Conservation (phyloP, 495 filamentous ascomycete species). For the Diplogelasinospora grovesii region DNA sequence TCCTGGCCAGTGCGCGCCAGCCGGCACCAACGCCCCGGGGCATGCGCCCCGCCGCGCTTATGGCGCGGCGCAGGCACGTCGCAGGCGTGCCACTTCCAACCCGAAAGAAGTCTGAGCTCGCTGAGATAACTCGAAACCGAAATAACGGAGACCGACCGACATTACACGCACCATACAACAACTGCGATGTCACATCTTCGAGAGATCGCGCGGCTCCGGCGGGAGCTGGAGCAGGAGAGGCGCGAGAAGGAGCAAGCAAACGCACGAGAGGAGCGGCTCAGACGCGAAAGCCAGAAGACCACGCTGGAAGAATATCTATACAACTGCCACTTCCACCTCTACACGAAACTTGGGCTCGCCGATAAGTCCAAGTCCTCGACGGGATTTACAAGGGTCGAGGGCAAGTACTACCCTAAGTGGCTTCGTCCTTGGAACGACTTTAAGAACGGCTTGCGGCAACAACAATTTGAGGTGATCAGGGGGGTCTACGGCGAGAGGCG, state of each 20-base stretch:
- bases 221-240: neutral
- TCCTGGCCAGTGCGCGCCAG: no score
- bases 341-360: conserved; percentile 1
- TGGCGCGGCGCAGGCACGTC: no score
- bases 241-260: no score
- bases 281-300: neutral
- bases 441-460: neutral
- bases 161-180: no score
- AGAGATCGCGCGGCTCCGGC: no score
- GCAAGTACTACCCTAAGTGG: neutral
- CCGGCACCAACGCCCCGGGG: no score
- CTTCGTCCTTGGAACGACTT: conserved; percentile 1
- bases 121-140: no score
- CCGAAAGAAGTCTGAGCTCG: no score
- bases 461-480: neutral
- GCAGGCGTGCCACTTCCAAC: no score
- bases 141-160: no score
- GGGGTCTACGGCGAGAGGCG: neutral
- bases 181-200: no score
- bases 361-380: conserved; percentile 1
- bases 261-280: conserved; percentile 1
- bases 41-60: no score
- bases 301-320: conserved; percentile 1
- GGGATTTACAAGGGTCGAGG: conserved; percentile 2
- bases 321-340: conserved; percentile 2